Conservation (phyloP, 257 asterid species). For the Solanum dulcamara region DNA sequence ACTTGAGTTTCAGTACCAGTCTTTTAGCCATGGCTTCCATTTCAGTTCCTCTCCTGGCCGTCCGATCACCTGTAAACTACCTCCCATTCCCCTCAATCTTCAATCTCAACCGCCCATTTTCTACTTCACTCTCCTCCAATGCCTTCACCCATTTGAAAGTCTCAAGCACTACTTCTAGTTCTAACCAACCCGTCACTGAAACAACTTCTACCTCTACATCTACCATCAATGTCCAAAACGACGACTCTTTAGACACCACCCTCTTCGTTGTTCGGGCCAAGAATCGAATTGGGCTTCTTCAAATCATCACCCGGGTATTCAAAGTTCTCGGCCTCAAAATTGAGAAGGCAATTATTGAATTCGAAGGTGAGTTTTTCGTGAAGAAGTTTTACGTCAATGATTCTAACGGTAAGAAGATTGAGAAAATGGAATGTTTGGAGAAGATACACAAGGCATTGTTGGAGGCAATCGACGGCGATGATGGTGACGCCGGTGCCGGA, state of each 20-base stretch:
- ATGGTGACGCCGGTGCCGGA: neutral
- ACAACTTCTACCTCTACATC: neutral
- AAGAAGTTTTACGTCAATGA: conserved; percentile 24
- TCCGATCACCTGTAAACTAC: neutral
- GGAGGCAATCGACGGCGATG: conserved; percentile 26
- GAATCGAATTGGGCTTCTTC: conserved; percentile 32
- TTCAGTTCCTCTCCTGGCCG: conserved; percentile 12
- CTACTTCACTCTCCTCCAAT: conserved; percentile 4
- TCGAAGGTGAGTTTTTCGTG: conserved; percentile 24
- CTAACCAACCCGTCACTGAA: neutral
- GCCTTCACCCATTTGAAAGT: conserved; percentile 8
- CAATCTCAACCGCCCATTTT: conserved; percentile 1
- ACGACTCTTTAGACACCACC: conserved; percentile 22
- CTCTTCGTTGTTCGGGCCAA: conserved; percentile 22
- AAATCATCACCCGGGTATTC: conserved; percentile 33
- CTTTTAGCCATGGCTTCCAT: conserved; percentile 16
- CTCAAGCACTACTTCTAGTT: neutral
- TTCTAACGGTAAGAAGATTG: conserved; percentile 26
- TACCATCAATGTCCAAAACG: conserved; percentile 13
- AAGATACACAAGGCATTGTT: conserved; percentile 23
- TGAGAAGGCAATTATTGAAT: conserved; percentile 28
- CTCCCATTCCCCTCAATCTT: neutral
- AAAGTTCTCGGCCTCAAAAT: conserved; percentile 24
- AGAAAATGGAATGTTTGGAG: conserved; percentile 17
- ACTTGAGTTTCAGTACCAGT: neutral